A percentile compares a stretch with the other conserved stretches of the same genome.
Evolutionary conservation across 192 early-diverging fungal genomes (phyloP).

Genomic region (Gigaspora rosea): DNA sequence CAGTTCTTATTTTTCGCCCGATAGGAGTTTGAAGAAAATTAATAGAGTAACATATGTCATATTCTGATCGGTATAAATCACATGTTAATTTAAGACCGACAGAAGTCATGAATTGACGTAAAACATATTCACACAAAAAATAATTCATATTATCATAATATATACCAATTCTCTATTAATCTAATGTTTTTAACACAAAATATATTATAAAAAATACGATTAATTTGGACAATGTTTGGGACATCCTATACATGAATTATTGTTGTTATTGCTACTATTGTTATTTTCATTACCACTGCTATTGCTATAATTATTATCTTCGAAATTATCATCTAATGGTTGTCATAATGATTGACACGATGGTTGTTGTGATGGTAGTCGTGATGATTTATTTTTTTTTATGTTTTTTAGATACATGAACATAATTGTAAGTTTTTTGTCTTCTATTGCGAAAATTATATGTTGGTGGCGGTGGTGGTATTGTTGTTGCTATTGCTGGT

Average conservation of each 20-base stretch:
- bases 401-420: conserved; percentile 20
- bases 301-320: conserved; percentile 14
- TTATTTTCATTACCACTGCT: conserved; percentile 10
- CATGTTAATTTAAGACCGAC: too few species aligned
- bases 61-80: too few species aligned
- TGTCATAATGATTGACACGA: neutral
- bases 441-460: conserved; percentile 19
- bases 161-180: too few species aligned
- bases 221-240: conserved; percentile 25
- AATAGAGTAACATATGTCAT: too few species aligned
- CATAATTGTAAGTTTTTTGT: conserved; percentile 12
- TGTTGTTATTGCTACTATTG: too few species aligned
- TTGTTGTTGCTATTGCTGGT: conserved; percentile 1
- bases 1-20: too few species aligned
- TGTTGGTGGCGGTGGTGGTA: conserved; percentile 5
- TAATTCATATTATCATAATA: too few species aligned
- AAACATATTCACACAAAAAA: too few species aligned
- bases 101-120: too few species aligned
- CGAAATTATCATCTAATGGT: conserved; percentile 7
- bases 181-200: too few species aligned
- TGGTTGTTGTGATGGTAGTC: conserved; percentile 1
- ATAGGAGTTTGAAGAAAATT: too few species aligned
- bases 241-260: conserved; percentile 23
- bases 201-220: too few species aligned
- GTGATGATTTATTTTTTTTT: conserved; percentile 20